Evolutionary conservation across 2,329 filamentous ascomycete genomes (phyloP).

Genomic region (Scopulariopsis brevicaulis): DNA sequence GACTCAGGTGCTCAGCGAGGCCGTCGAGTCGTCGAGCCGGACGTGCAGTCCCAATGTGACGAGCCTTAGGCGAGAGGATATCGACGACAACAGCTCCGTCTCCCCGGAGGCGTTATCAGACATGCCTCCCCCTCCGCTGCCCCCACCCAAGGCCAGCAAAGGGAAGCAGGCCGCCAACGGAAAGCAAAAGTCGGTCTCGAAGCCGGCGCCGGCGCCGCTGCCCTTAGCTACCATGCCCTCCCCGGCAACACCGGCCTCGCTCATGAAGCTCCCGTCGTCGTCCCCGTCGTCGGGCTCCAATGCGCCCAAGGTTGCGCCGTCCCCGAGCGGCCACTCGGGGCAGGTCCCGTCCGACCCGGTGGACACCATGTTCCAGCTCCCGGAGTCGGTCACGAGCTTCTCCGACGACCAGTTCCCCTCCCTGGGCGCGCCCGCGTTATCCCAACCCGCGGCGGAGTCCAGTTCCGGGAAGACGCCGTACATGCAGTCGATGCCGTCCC

Average conservation of each 20-base stretch:
- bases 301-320: background rate
- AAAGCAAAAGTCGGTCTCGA: background rate
- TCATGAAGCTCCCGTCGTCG: conserved; percentile 64
- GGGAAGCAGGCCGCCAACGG: background rate
- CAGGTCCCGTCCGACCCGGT: background rate
- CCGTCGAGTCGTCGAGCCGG: conserved; percentile 24
- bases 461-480: conserved; percentile 36
- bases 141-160: conserved; percentile 42
- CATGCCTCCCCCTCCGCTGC: conserved; percentile 58
- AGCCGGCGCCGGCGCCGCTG: background rate
- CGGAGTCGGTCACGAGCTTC: conserved; percentile 49
- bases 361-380: conserved; percentile 43
- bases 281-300: conserved; percentile 9
- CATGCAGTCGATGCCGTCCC: conserved; percentile 37
- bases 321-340: background rate
- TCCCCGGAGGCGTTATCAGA: conserved; percentile 52
- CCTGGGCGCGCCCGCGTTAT: conserved; percentile 36
- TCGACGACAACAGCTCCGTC: conserved; percentile 53
- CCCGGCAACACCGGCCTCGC: conserved; percentile 75
- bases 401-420: conserved; percentile 27
- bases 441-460: conserved; percentile 23
- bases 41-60: conserved; percentile 9
- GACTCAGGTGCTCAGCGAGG: conserved; percentile 41
- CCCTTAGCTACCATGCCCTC: conserved; percentile 8
- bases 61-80: conserved; percentile 32